phyloP scores from a whole-genome alignment of 805 yeast species.

The Candida palmyrensis region DNA sequence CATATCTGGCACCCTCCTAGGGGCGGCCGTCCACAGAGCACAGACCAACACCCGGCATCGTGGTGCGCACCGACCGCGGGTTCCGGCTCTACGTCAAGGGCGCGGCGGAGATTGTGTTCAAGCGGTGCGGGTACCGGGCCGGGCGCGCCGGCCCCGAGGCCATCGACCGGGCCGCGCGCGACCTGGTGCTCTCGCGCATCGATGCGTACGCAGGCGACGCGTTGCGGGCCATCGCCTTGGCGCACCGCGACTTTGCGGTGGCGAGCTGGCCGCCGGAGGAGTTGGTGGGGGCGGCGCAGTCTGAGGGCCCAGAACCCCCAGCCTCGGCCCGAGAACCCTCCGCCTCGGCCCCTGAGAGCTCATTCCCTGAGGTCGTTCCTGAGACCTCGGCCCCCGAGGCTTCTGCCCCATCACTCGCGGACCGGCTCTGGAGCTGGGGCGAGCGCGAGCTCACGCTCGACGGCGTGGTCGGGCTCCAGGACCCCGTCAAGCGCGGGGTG shows the following conservation, averaged over 20 bases:
- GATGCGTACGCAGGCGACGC: conserved; percentile 70
- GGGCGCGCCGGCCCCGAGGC: conserved; percentile 22
- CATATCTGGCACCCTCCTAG: too few relatives aligned
- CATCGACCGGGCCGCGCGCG: conserved; percentile 25
- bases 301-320: too few relatives aligned
- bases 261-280: conserved; percentile 67
- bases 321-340: conserved; percentile 6
- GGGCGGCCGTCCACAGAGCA: too few relatives aligned
- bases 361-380: conserved; percentile 24
- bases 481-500: conserved; percentile 89
- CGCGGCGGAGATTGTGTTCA: conserved; percentile 84
- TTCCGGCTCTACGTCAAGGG: conserved; percentile 79
- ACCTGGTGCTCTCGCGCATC: conserved; percentile 26
- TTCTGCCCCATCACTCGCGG: conserved; percentile 15
- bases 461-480: conserved; percentile 87
- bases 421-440: conserved; percentile 20
- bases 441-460: conserved; percentile 46
- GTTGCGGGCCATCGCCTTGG: conserved; percentile 83
- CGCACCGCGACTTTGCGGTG: conserved; percentile 63
- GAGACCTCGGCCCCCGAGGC: too few relatives aligned
- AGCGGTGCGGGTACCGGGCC: conserved; percentile 44
- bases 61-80: conserved; percentile 44
- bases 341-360: too few relatives aligned
- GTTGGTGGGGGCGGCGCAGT: conserved; percentile 22
- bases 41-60: too few relatives aligned